Evolutionary conservation across 495 filamentous ascomycete species (phyloP).

Genomic region (Hypoxylon subgilvum): DNA sequence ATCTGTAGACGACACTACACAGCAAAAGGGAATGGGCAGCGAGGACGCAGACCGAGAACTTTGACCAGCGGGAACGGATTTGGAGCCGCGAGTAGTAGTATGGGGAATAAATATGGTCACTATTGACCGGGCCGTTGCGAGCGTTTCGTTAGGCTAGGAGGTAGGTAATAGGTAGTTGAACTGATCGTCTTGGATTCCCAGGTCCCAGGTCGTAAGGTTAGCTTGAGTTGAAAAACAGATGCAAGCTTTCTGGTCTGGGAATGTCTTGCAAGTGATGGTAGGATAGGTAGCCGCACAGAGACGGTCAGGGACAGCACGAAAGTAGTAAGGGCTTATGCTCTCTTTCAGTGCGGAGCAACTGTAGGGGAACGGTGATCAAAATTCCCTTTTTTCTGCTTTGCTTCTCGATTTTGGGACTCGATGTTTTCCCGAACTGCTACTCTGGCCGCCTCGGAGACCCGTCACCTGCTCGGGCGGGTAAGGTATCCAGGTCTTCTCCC

Average conservation of each 20-base stretch:
- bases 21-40: slow-evolving; percentile 13
- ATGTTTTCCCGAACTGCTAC: slow-evolving; percentile 38
- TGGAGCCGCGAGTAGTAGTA: slow-evolving; percentile 36
- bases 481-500: slow-evolving; percentile 28
- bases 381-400: slow-evolving; percentile 13
- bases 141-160: no score
- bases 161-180: no score
- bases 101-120: slow-evolving; percentile 38
- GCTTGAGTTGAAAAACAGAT: slow-evolving; percentile 18
- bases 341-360: slow-evolving; percentile 22
- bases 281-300: slow-evolving; percentile 26
- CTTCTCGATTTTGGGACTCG: slow-evolving; percentile 33
- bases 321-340: slow-evolving; percentile 27
- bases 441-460: slow-evolving; percentile 36
- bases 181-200: no score
- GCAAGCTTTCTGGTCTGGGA: slow-evolving; percentile 20
- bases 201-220: slow-evolving; percentile 6
- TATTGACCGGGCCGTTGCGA: slow-evolving; percentile 39
- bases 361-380: slow-evolving; percentile 22
- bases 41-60: slow-evolving; percentile 17
- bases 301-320: slow-evolving; percentile 23
- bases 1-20: slow-evolving; percentile 4
- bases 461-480: slow-evolving; percentile 34
- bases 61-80: slow-evolving; percentile 28
- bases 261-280: slow-evolving; percentile 16